Conservation (phyloP, 225 moss, liverwort and hornwort species). For the Marchantia polymorpha region DNA sequence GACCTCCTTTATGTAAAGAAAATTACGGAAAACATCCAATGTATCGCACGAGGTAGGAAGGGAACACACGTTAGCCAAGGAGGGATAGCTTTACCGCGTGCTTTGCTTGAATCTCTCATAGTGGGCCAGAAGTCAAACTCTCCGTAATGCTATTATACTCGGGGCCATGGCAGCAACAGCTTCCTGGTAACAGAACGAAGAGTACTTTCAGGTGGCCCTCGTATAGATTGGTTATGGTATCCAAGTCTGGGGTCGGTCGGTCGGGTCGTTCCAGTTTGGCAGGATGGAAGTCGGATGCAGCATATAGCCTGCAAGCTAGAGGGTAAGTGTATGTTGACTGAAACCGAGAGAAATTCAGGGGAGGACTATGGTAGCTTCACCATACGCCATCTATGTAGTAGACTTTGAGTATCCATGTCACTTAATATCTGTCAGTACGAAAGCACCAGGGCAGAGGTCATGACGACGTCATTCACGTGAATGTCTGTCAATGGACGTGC, state of each 20-base stretch:
- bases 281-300: too few relatives aligned
- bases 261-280: too few relatives aligned
- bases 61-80: not conserved
- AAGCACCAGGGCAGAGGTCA: not conserved
- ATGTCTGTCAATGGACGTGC: conserved; percentile 6
- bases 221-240: not conserved
- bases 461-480: conserved; percentile 13
- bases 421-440: conserved; percentile 1
- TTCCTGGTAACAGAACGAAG: not conserved
- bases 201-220: not conserved
- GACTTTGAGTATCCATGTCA: conserved; percentile 4
- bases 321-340: not conserved
- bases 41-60: not conserved
- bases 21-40: too few relatives aligned
- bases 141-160: not conserved
- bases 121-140: not conserved
- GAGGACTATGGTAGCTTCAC: not conserved
- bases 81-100: not conserved
- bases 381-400: conserved; percentile 1
- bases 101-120: not conserved
- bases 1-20: too few relatives aligned
- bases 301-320: not conserved
- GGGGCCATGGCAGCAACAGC: not conserved
- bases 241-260: not conserved
- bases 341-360: not conserved